A percentile compares a stretch with the other conserved stretches of the same genome.
phyloP scores from a whole-genome alignment of 1,284 basidiomycete genomes.

The Sporisorium graminicola region DNA sequence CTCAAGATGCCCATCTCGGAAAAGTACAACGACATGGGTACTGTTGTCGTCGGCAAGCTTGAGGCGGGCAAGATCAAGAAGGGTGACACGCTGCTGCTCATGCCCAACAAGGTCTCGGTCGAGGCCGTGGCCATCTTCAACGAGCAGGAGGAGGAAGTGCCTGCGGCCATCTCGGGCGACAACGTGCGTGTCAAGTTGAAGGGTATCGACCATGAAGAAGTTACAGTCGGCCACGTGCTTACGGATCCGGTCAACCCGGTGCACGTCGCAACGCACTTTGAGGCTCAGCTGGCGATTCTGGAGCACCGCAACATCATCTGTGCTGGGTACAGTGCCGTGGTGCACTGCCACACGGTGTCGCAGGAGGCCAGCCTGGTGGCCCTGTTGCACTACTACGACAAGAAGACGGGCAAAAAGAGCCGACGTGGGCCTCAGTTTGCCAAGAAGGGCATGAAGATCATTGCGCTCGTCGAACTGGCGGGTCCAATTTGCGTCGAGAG shows the following conservation, averaged over 20 bases:
- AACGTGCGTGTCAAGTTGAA: constrained; percentile 69
- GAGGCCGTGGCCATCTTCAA: constrained; percentile 66
- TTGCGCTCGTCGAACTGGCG: constrained; percentile 66
- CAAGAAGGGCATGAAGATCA: constrained; percentile 69
- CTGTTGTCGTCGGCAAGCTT: constrained; percentile 68
- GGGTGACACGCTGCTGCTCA: constrained; percentile 63
- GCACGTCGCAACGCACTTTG: constrained; percentile 66
- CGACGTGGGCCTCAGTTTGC: constrained; percentile 66
- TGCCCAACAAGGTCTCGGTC: constrained; percentile 65
- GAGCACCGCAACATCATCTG: constrained; percentile 69
- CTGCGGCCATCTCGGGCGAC: constrained; percentile 69
- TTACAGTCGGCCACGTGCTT: constrained; percentile 64
- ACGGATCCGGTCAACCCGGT: constrained; percentile 64
- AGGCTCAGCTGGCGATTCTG: constrained; percentile 69
- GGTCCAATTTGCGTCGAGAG: constrained; percentile 66
- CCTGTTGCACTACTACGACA: constrained; percentile 69
- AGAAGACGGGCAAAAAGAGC: constrained; percentile 69
- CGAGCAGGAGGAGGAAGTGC: constrained; percentile 68
- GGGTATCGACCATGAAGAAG: constrained; percentile 67
- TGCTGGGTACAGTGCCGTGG: constrained; percentile 67
- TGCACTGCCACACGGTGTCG: constrained; percentile 66
- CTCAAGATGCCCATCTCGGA: constrained; percentile 69
- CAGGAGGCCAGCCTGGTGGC: constrained; percentile 64
- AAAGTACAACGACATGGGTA: constrained; percentile 70
- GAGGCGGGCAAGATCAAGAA: constrained; percentile 67